These are phyloP conservation scores for Telfairia occidentalis DNA, from an alignment of 331 rosid species.

Conservation along the genomic window DNA sequence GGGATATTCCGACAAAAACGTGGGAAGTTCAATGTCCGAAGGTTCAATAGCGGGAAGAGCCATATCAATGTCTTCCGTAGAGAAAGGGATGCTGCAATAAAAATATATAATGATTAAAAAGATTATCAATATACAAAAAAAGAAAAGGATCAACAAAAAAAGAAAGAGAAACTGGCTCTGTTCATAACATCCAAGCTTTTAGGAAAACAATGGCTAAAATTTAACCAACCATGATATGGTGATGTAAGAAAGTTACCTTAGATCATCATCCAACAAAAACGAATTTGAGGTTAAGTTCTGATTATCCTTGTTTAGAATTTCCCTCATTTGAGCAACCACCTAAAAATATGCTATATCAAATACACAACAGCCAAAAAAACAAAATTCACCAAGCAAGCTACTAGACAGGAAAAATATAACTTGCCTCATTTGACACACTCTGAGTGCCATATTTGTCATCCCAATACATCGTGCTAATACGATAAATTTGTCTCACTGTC, in stretches of 20 bases:
- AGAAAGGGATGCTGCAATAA: constrained; percentile 85
- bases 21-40: constrained; percentile 56
- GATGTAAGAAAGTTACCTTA: constrained; percentile 47
- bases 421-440: constrained; percentile 95
- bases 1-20: constrained; percentile 46
- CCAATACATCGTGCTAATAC: constrained; percentile 98
- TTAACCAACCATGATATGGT: not conserved
- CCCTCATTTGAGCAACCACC: constrained; percentile 98
- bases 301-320: constrained; percentile 75
- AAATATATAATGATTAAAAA: not conserved
- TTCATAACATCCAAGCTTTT: not conserved
- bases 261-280: constrained; percentile 89
- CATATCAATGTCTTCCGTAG: constrained; percentile 85
- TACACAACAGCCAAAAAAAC: not conserved
- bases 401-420: constrained; percentile 25
- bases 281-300: constrained; percentile 85
- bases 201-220: not conserved
- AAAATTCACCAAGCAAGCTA: constrained; percentile 6
- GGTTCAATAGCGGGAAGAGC: constrained; percentile 79
- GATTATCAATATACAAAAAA: not conserved
- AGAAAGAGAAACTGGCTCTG: not conserved
- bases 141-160: not conserved
- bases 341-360: constrained; percentile 16
- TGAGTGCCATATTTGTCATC: constrained; percentile 99
- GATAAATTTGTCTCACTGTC: constrained; percentile 95